These are phyloP conservation scores for Chaetoceros muelleri DNA, from an alignment of 108 stramenopile species.

Conservation along the genomic window DNA sequence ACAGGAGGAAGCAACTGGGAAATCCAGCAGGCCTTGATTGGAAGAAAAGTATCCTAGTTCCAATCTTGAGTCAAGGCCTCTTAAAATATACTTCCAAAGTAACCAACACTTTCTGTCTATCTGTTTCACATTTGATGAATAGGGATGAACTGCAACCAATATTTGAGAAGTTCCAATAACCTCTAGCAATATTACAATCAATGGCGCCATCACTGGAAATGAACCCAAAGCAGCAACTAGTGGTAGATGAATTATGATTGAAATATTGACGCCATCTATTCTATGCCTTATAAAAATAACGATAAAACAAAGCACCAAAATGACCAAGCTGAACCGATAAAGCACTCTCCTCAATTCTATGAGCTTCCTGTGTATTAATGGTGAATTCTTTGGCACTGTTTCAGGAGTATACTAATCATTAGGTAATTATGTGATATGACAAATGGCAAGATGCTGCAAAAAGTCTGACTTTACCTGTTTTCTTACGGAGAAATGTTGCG, in stretches of 20 bases:
- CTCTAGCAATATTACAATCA: constrained; percentile 55
- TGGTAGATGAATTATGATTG: constrained; percentile 36
- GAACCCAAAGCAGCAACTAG: constrained; percentile 46
- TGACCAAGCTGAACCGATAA: constrained; percentile 17
- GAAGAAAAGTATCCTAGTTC: not conserved
- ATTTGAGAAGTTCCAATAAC: constrained; percentile 64
- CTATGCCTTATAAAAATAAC: constrained; percentile 35
- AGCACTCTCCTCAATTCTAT: constrained; percentile 30
- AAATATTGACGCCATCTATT: constrained; percentile 15
- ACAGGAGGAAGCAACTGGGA: constrained; percentile 61
- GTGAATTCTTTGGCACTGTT: constrained; percentile 21
- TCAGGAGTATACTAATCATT: too few species aligned
- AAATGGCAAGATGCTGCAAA: too few species aligned
- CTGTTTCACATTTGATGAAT: constrained; percentile 20
- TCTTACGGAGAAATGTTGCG: too few species aligned
- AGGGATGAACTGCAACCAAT: constrained; percentile 55
- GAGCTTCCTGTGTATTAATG: constrained; percentile 50
- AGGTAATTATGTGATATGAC: too few species aligned
- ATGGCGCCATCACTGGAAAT: constrained; percentile 46
- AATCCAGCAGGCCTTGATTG: constrained; percentile 18
- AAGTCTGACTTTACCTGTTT: too few species aligned
- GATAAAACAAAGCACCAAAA: constrained; percentile 24
- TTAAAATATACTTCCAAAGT: constrained; percentile 5
- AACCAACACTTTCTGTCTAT: not conserved
- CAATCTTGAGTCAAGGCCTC: not conserved